A percentile compares a stretch with the other conserved stretches of the same genome.
Conservation (phyloP, 2,329 filamentous ascomycete genomes). For the Knufia petricola region DNA sequence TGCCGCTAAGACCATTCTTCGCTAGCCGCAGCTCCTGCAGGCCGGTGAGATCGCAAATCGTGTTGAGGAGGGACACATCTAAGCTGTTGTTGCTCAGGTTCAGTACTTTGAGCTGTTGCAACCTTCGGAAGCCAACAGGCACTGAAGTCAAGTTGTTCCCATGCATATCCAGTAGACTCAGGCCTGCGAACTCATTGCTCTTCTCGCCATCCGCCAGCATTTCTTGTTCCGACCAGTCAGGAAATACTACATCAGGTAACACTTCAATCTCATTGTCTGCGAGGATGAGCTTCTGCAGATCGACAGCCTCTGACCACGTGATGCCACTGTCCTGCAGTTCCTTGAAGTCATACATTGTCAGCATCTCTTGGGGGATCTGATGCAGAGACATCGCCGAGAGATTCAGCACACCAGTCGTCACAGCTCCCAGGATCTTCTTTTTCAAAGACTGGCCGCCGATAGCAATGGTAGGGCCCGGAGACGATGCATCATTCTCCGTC, state of each 20-base stretch:
- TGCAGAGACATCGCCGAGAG: constrained; percentile 75
- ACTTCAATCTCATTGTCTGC: constrained; percentile 80
- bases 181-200: constrained; percentile 68
- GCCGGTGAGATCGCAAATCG: constrained; percentile 61
- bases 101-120: constrained; percentile 65
- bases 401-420: constrained; percentile 72
- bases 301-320: constrained; percentile 85
- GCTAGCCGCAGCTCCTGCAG: constrained; percentile 74
- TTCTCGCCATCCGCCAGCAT: constrained; percentile 55
- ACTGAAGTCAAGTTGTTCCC: constrained; percentile 66
- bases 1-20: constrained; percentile 63
- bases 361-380: constrained; percentile 69
- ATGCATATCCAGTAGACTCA: constrained; percentile 77
- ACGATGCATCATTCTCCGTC: background rate
- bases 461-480: background rate
- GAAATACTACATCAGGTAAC: constrained; percentile 67
- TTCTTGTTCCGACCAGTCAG: constrained; percentile 52
- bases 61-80: constrained; percentile 58
- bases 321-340: constrained; percentile 55
- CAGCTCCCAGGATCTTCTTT: constrained; percentile 36
- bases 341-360: constrained; percentile 75
- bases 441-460: constrained; percentile 2
- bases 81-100: constrained; percentile 82
- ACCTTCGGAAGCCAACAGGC: constrained; percentile 63
- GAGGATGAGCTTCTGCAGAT: constrained; percentile 71